phyloP scores from a whole-genome alignment of 73 alveolate species.

The Paramecium tetraurelia region DNA sequence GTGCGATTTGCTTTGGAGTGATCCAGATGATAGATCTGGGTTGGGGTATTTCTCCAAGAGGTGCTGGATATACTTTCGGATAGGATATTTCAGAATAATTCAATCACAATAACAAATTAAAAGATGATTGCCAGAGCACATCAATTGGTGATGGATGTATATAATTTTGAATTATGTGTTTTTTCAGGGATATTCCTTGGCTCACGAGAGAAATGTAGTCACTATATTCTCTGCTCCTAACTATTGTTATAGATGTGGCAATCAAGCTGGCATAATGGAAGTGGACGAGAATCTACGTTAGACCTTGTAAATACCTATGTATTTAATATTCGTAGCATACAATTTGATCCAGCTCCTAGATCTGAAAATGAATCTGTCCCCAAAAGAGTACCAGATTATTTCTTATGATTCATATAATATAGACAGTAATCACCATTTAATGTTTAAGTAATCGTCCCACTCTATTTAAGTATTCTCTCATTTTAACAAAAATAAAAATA shows the following conservation, averaged over 20 bases:
- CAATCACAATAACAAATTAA: constrained; percentile 71
- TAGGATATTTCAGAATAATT: constrained; percentile 76
- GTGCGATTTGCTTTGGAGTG: constrained; percentile 92
- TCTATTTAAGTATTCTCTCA: not conserved
- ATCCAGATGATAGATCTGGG: constrained; percentile 73
- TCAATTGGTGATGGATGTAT: constrained; percentile 79
- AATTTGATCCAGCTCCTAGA: constrained; percentile 77
- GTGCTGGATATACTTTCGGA: constrained; percentile 86
- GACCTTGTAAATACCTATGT: not conserved
- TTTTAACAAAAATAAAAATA: not conserved
- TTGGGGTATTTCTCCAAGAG: constrained; percentile 91
- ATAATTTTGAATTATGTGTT: not conserved
- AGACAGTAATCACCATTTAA: not conserved
- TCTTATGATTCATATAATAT: not conserved
- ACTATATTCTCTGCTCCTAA: constrained; percentile 84
- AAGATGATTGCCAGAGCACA: constrained; percentile 82
- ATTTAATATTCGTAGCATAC: constrained; percentile 9
- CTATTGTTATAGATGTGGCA: constrained; percentile 88
- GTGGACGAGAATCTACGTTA: not conserved
- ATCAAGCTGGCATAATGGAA: constrained; percentile 80
- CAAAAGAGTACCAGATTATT: constrained; percentile 38
- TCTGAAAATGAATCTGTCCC: constrained; percentile 34
- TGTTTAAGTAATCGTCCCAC: too few relatives aligned
- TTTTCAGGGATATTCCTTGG: constrained; percentile 66
- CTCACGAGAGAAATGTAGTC: constrained; percentile 75